A percentile compares a stretch with the other conserved stretches of the same genome.
phyloP scores from a whole-genome alignment of 2,329 filamentous ascomycete species.

The Talaromyces amestolkiae region DNA sequence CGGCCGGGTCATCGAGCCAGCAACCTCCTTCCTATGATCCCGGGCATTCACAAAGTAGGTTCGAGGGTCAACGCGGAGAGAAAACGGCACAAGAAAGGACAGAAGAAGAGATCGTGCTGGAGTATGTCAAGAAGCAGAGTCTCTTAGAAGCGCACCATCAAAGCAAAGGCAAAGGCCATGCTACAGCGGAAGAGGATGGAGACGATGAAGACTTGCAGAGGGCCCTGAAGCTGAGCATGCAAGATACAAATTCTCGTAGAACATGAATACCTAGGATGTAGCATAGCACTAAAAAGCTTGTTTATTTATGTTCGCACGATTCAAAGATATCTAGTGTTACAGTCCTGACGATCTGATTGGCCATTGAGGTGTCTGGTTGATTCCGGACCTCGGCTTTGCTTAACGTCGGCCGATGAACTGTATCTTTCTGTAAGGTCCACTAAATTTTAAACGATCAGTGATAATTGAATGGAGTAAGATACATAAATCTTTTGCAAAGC shows the following conservation, averaged over 20 bases:
- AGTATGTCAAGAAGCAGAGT: slow-evolving; percentile 12
- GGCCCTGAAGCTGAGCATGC: background rate
- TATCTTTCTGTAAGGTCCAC: background rate
- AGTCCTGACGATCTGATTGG: slow-evolving; percentile 8
- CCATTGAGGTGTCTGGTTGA: background rate
- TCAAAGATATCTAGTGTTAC: background rate
- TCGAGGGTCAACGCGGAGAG: background rate
- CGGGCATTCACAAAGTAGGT: background rate
- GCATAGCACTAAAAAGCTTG: background rate
- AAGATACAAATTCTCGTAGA: background rate
- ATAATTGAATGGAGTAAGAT: background rate
- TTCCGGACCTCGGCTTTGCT: slow-evolving; percentile 9
- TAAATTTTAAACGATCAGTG: too few species aligned
- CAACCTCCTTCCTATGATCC: slow-evolving; percentile 2
- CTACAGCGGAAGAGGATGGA: background rate
- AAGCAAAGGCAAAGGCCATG: slow-evolving; percentile 9
- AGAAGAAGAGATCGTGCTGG: slow-evolving; percentile 9
- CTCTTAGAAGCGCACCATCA: slow-evolving; percentile 2
- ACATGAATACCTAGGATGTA: background rate
- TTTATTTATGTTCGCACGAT: background rate
- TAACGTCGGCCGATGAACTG: background rate
- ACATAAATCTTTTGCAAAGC: background rate
- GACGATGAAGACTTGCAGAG: slow-evolving; percentile 13
- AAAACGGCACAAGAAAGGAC: background rate
- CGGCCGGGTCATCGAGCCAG: background rate